Base-by-base conservation (phyloP, 1,284 basidiomycete species). In the Ceratobasidium sp. region DNA sequence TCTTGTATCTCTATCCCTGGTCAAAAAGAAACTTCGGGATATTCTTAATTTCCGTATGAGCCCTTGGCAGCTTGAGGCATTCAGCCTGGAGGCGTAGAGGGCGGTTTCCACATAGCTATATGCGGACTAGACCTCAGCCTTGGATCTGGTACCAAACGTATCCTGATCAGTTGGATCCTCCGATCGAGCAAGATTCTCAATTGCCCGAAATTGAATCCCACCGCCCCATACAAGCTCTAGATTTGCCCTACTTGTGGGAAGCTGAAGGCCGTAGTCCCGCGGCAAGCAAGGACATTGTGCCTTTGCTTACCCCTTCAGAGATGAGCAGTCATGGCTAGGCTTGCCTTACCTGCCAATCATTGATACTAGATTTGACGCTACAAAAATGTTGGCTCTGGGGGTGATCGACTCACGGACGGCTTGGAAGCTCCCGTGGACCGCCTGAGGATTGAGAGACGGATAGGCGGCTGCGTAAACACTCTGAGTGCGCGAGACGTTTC, bases 111-210 rank as follows among this genome's bases (percentile, higher is more conserved):
- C 48, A 50, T 3, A 21, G 23, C 48, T 50, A 50, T 23, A 50
- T 10, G 21, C 48, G 3, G n/a, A 1, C 18, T 3, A n/a, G 6
- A 16, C 28, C 26, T 32, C 53, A 55, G 53, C 53, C 53, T 30
- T 55, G 53, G 53, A 55, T 12, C 16, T 12, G 53, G 53, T 55
- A 32, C 18, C 16, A 10, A 26, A 36, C 32, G 21, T 55, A 55
- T 55, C 53, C 53, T 36, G 53, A 55, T n/a, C 53, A 55, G 16
- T 8, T 55, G 53, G 53, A 55, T 32, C 53, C 28, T 30, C 26
- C 53, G 10, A 3, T 5, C 14, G 4, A 5, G 6, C 10, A 6
- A 4, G 32, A 8, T 30, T 55, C 26, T 2, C 53, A 30, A 32
- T 55, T 30, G 4, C 3, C 28, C 53, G 53, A 55, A 4, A n/a